These are phyloP conservation scores for Drosera spatulata DNA, from an alignment of 179 eudicot species.

Conservation along the genomic window DNA sequence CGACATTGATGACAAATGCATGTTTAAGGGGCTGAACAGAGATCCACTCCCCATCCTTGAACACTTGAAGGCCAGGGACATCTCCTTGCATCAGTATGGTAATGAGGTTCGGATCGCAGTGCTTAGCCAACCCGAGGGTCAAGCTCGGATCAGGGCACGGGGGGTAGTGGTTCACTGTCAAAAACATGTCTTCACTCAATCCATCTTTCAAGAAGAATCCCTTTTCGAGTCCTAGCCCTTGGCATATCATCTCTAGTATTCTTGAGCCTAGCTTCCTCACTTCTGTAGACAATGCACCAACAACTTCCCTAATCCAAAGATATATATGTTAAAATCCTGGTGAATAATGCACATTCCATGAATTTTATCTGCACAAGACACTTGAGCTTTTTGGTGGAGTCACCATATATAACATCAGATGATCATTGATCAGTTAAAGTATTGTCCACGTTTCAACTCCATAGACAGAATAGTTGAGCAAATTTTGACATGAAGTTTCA, in stretches of 20 bases:
- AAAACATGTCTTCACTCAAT: conserved; percentile 7
- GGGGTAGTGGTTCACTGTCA: conserved; percentile 24
- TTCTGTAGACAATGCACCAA: conserved; percentile 14
- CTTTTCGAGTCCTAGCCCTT: conserved; percentile 23
- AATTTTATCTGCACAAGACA: no score
- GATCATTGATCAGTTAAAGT: no score
- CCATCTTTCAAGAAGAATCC: conserved; percentile 17
- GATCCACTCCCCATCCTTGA: conserved; percentile 31
- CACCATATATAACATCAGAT: no score
- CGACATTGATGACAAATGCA: conserved; percentile 32
- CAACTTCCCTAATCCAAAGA: conserved; percentile 14
- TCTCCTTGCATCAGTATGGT: conserved; percentile 24
- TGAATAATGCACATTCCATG: no score
- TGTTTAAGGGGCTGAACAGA: conserved; percentile 31
- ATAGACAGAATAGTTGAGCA: no score
- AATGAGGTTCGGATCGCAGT: conserved; percentile 18
- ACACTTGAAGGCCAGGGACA: conserved; percentile 36
- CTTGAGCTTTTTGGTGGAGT: no score
- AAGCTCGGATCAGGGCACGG: conserved; percentile 27
- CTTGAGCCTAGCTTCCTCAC: conserved; percentile 13
- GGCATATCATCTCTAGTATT: conserved; percentile 26
- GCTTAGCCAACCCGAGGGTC: conserved; percentile 22
- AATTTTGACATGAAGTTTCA: no score
- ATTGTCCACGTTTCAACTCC: no score
- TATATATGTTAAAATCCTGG: background rate